Conservation (phyloP, 345 rosid species). For the Aquilaria malaccensis region DNA sequence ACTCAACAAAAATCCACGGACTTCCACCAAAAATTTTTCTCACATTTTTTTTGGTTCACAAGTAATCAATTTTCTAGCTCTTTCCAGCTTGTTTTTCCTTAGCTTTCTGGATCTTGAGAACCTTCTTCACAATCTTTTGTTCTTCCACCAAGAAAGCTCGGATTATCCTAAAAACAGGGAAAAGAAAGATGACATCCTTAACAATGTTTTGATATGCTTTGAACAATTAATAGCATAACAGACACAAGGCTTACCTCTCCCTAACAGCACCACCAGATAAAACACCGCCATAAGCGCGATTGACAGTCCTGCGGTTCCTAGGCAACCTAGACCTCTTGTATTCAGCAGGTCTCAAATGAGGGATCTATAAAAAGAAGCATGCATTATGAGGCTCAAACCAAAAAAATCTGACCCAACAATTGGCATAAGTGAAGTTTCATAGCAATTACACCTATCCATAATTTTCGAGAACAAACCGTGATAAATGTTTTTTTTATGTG, state of each 20-base stretch:
- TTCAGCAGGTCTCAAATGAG: slow-evolving; percentile 65
- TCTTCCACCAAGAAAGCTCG: slow-evolving; percentile 44
- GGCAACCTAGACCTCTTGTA: slow-evolving; percentile 62
- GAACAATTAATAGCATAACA: not conserved
- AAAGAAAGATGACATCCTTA: not conserved
- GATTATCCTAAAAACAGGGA: slow-evolving; percentile 21
- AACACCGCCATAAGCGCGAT: slow-evolving; percentile 69
- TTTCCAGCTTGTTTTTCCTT: slow-evolving; percentile 29
- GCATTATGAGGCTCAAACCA: not conserved
- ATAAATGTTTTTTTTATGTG: too few relatives aligned
- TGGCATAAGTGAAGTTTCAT: too few relatives aligned
- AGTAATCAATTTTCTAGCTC: slow-evolving; percentile 16
- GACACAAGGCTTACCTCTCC: slow-evolving; percentile 42
- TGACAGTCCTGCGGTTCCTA: slow-evolving; percentile 55
- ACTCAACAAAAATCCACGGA: too few relatives aligned
- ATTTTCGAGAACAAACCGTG: too few relatives aligned
- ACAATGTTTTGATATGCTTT: too few relatives aligned
- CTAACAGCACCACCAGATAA: slow-evolving; percentile 59
- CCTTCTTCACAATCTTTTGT: slow-evolving; percentile 40
- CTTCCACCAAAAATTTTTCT: too few relatives aligned
- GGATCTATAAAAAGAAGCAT: slow-evolving; percentile 38
- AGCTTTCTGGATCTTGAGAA: slow-evolving; percentile 35
- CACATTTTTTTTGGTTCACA: not conserved
- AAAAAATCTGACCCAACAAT: too few relatives aligned
- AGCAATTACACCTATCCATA: too few relatives aligned